Conservation (phyloP, 352 stramenopile species). For the Globisporangium echinulatum region DNA sequence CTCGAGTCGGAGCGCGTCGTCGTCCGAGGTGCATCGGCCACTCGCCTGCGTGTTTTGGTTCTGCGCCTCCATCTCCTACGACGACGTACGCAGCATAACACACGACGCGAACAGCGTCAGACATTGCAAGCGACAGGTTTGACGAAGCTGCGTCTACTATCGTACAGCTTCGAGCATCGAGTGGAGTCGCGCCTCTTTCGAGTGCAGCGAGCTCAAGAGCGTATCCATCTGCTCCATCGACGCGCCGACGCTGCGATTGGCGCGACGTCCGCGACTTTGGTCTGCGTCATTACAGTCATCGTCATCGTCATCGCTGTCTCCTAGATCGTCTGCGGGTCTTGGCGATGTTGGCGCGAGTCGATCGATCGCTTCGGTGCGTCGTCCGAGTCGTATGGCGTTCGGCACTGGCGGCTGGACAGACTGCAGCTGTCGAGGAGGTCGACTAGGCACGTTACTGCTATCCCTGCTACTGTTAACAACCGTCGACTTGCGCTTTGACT, state of each 20-base stretch:
- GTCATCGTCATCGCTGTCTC: neutral
- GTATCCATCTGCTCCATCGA: constrained; percentile 25
- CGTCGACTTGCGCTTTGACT: neutral
- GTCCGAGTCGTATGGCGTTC: neutral
- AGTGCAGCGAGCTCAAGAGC: constrained; percentile 45
- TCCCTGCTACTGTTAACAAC: neutral
- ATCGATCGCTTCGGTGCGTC: neutral
- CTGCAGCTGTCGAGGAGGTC: too few species aligned
- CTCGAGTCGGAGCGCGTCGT: neutral
- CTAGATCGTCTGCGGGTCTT: neutral
- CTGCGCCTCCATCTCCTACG: constrained; percentile 68
- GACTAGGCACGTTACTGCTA: neutral
- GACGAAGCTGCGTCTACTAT: neutral
- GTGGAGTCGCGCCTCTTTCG: constrained; percentile 54
- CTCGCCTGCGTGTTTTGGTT: constrained; percentile 43
- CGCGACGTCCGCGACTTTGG: neutral
- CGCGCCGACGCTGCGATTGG: constrained; percentile 7
- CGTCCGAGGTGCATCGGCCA: neutral
- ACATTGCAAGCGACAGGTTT: neutral
- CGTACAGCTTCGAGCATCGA: constrained; percentile 67
- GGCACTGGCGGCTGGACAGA: neutral
- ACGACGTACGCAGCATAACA: neutral
- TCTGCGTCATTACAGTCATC: constrained; percentile 7
- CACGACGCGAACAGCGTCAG: neutral
- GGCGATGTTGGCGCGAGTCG: neutral